Conservation (phyloP, 148 eudicot species). For the Diospyros kaki region DNA sequence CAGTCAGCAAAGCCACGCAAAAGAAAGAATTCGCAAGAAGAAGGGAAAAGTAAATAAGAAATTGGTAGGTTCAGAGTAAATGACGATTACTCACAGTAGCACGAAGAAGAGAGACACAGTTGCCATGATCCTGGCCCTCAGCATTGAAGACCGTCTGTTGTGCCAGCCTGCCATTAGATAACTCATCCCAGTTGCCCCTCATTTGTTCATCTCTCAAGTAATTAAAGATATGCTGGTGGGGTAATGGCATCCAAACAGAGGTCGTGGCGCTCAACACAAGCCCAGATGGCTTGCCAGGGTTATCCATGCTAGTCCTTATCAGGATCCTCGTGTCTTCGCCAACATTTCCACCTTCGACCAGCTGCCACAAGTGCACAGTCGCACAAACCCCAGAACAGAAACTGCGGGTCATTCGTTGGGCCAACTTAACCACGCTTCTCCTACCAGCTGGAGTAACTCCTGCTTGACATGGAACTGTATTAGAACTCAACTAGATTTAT, state of each 20-base stretch:
- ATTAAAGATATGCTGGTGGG: conserved; percentile 29
- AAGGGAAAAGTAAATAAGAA: background rate
- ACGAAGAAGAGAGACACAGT: conserved; percentile 35
- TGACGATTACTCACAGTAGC: conserved; percentile 29
- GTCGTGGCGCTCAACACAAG: conserved; percentile 38
- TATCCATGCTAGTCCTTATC: conserved; percentile 29
- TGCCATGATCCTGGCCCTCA: conserved; percentile 36
- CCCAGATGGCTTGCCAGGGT: conserved; percentile 39
- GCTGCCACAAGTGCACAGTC: conserved; percentile 33
- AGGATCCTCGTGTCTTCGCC: conserved; percentile 25
- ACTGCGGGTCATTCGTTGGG: conserved; percentile 39
- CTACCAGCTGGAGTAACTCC: conserved; percentile 26
- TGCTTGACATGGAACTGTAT: conserved; percentile 11
- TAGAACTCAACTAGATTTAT: background rate
- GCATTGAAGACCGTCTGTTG: conserved; percentile 31
- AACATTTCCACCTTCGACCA: conserved; percentile 23
- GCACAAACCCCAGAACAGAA: conserved; percentile 45
- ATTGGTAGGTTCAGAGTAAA: background rate
- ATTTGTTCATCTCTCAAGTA: conserved; percentile 32
- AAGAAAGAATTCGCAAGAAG: background rate
- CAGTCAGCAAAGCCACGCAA: conserved; percentile 17
- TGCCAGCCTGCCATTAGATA: conserved; percentile 33
- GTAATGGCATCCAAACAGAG: conserved; percentile 36
- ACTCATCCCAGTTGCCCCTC: conserved; percentile 45
- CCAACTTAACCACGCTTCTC: conserved; percentile 30